phyloP scores from a whole-genome alignment of 306 rosid genomes.

The Prunus kanzakura region DNA sequence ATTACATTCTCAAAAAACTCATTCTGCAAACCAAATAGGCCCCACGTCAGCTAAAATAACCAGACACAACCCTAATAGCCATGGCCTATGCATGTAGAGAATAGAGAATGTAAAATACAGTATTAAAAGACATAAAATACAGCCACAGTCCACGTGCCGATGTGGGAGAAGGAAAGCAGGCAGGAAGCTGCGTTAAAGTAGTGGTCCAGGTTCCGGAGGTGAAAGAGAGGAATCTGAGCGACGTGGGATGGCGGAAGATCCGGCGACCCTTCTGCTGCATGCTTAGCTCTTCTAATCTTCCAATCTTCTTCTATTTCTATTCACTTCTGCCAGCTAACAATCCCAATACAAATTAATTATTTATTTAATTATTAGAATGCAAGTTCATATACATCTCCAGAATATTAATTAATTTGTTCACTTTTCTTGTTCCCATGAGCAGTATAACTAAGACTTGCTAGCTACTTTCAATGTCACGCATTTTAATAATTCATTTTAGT shows the following conservation, averaged over 20 bases:
- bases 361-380: not conserved
- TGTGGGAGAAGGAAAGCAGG: slow-evolving; percentile 35
- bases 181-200: slow-evolving; percentile 33
- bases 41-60: too few relatives aligned
- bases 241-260: slow-evolving; percentile 74
- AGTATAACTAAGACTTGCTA: slow-evolving; percentile 16
- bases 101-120: slow-evolving; percentile 36
- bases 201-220: slow-evolving; percentile 1
- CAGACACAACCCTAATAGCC: too few relatives aligned
- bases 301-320: slow-evolving; percentile 4
- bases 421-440: slow-evolving; percentile 10
- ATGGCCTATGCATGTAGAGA: slow-evolving; percentile 5
- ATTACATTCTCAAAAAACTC: too few relatives aligned
- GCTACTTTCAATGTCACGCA: slow-evolving; percentile 17
- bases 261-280: slow-evolving; percentile 64
- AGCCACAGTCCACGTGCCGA: slow-evolving; percentile 47
- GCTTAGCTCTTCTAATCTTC: slow-evolving; percentile 4
- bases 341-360: slow-evolving; percentile 35
- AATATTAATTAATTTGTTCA: not conserved
- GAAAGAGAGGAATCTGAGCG: slow-evolving; percentile 40
- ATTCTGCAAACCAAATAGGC: too few relatives aligned
- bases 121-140: slow-evolving; percentile 10
- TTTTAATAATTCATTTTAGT: slow-evolving; percentile 11
- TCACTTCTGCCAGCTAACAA: slow-evolving; percentile 67
- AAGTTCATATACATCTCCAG: not conserved